Evolutionary conservation across 2,329 filamentous ascomycete genomes (phyloP).

Genomic region (Diplodia mutila): DNA sequence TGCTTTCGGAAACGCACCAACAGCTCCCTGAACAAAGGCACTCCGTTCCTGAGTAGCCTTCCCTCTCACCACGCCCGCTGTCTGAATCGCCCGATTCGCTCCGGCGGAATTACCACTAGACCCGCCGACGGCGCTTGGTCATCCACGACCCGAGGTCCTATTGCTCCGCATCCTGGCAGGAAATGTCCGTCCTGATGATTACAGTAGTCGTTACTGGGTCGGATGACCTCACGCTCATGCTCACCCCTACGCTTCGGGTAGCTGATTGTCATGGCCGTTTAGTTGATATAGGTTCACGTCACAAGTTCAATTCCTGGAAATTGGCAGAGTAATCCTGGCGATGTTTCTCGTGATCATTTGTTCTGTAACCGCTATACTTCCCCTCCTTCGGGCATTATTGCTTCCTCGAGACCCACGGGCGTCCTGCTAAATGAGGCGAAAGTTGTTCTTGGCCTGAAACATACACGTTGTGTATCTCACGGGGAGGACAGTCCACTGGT

Average conservation of each 20-base stretch:
- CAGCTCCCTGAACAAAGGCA: neutral
- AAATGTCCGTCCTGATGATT: conserved; percentile 9
- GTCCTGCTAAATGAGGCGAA: neutral
- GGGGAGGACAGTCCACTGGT: neutral
- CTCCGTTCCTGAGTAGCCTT: neutral
- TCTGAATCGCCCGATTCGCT: neutral
- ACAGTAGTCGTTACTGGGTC: neutral
- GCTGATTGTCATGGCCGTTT: neutral
- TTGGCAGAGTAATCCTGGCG: neutral
- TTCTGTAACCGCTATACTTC: neutral
- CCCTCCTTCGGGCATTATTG: neutral
- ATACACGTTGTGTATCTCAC: neutral
- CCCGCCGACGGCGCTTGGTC: neutral
- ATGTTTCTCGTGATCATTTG: neutral
- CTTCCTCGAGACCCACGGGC: neutral
- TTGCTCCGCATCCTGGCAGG: neutral
- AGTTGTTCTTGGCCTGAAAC: neutral
- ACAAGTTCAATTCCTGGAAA: neutral
- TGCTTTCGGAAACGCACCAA: conserved; percentile 1
- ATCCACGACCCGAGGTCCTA: conserved; percentile 8
- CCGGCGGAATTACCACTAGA: neutral
- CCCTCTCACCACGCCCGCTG: too few species aligned
- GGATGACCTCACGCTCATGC: conserved; percentile 7
- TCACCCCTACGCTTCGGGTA: neutral
- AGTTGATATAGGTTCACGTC: conserved; percentile 1